A percentile compares a stretch with the other conserved stretches of the same genome.
phyloP scores from a whole-genome alignment of 306 rosid species.

The Astragalus membranaceus region DNA sequence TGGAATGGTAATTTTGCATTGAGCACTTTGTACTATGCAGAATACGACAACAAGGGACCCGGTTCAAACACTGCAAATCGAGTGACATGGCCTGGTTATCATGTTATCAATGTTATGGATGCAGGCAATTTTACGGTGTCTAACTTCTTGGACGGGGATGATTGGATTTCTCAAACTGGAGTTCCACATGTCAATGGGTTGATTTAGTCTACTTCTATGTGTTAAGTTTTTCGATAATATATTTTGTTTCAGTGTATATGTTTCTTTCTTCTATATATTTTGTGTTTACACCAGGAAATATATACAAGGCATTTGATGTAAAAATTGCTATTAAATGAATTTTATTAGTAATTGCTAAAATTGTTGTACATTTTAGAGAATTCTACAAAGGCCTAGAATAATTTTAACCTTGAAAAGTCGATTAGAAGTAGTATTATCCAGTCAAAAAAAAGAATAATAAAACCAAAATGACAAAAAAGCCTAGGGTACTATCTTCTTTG shows the following conservation, averaged over 20 bases:
- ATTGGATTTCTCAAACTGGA: constrained; percentile 65
- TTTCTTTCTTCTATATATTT: not conserved
- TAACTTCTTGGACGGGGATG: constrained; percentile 46
- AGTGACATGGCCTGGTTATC: constrained; percentile 68
- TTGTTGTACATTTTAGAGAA: no score
- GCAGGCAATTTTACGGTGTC: constrained; percentile 60
- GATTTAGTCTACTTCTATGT: not conserved
- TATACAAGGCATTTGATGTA: not conserved
- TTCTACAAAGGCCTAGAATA: no score
- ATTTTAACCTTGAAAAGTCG: no score
- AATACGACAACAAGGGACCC: constrained; percentile 49
- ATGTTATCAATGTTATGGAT: constrained; percentile 40
- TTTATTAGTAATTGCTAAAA: not conserved
- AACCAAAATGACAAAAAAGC: no score
- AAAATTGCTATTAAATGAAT: not conserved
- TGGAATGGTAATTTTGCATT: constrained; percentile 64
- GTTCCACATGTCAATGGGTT: constrained; percentile 43
- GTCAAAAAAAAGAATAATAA: no score
- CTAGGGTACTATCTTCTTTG: no score
- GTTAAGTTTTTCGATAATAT: not conserved
- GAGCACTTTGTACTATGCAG: constrained; percentile 58
- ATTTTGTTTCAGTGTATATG: not conserved
- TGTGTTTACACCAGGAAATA: not conserved
- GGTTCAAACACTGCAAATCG: constrained; percentile 45
- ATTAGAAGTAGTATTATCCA: no score